Conservation (phyloP, 306 rosid species). For the Casuarina glauca region DNA sequence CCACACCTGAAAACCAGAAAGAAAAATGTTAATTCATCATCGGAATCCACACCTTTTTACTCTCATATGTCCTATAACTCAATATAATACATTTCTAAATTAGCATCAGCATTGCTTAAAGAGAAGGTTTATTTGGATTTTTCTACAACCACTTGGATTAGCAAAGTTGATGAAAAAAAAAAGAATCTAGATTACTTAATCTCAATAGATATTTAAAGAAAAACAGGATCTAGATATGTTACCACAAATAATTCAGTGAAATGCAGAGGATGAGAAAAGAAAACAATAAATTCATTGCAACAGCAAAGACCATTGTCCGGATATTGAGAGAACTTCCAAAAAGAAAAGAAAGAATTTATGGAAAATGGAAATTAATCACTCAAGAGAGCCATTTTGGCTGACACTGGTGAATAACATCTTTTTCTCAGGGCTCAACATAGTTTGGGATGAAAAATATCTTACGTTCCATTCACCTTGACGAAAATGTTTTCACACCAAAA, state of each 20-base stretch:
- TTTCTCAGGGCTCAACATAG: not conserved
- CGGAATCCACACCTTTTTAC: constrained; percentile 14
- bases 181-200: too few species aligned
- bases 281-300: not conserved
- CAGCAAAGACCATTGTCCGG: not conserved
- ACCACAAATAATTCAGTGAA: not conserved
- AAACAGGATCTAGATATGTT: too few species aligned
- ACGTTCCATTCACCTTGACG: not conserved
- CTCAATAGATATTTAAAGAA: too few species aligned
- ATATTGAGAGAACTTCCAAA: not conserved
- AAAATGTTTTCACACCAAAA: not conserved
- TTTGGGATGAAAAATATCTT: not conserved
- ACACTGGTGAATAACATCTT: not conserved
- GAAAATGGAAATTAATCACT: not conserved
- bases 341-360: not conserved
- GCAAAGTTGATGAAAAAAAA: not conserved
- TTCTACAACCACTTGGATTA: not conserved
- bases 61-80: not conserved
- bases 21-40: constrained; percentile 9
- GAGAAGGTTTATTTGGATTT: not conserved
- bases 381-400: not conserved
- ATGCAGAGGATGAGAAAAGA: not conserved
- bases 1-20: constrained; percentile 72
- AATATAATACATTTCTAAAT: not conserved
- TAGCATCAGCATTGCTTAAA: not conserved